Evolutionary conservation across 805 yeast species (phyloP).

Genomic region (Candida khao-thaluensis): DNA sequence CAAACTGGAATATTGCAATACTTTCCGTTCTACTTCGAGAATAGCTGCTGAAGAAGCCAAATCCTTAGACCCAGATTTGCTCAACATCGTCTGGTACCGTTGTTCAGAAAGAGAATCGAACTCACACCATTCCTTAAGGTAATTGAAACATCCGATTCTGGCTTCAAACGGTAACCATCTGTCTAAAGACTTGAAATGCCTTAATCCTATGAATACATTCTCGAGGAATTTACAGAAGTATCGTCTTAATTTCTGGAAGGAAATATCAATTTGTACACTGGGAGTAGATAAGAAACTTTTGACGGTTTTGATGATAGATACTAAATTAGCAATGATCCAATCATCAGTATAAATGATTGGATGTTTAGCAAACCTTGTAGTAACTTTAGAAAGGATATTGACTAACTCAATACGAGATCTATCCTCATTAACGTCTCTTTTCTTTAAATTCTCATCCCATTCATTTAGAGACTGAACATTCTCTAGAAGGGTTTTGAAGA

Average conservation of each 20-base stretch:
- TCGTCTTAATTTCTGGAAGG: constrained; percentile 73
- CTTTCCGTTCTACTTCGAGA: constrained; percentile 74
- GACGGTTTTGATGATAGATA: constrained; percentile 58
- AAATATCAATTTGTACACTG: constrained; percentile 60
- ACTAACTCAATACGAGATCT: constrained; percentile 70
- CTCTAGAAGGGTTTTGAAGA: constrained; percentile 78
- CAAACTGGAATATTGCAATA: constrained; percentile 66
- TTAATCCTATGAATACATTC: constrained; percentile 60
- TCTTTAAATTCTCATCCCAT: constrained; percentile 38
- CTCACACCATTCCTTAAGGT: constrained; percentile 93
- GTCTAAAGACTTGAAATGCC: constrained; percentile 36
- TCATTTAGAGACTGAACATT: constrained; percentile 61
- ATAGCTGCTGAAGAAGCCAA: constrained; percentile 62
- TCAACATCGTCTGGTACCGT: constrained; percentile 60
- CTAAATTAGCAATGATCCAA: constrained; percentile 63
- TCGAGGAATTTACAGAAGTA: constrained; percentile 83
- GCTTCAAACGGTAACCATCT: constrained; percentile 84
- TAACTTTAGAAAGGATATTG: constrained; percentile 67
- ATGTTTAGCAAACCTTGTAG: constrained; percentile 56
- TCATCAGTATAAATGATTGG: constrained; percentile 58
- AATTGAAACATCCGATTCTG: constrained; percentile 76
- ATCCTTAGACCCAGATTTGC: constrained; percentile 39
- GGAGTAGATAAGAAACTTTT: constrained; percentile 58
- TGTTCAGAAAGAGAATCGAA: constrained; percentile 64
- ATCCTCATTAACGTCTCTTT: constrained; percentile 36